phyloP scores from a whole-genome alignment of 1,139 yeast genomes.

The Scheffersomyces cryptocercus region DNA sequence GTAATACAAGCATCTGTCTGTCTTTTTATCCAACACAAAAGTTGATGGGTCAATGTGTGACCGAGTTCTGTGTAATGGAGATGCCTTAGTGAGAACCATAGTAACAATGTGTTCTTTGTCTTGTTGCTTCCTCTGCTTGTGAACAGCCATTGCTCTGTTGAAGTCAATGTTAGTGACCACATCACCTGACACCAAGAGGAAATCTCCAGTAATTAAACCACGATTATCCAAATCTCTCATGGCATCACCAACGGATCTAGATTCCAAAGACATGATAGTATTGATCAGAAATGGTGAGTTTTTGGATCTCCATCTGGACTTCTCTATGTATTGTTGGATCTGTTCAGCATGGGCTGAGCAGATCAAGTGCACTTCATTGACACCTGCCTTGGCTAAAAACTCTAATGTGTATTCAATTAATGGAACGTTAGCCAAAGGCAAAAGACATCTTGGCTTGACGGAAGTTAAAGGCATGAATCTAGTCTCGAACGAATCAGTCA shows the following conservation, averaged over 20 bases:
- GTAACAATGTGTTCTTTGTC: slow-evolving; percentile 93
- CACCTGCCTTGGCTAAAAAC: slow-evolving; percentile 88
- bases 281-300: slow-evolving; percentile 79
- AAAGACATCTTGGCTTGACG: slow-evolving; percentile 80
- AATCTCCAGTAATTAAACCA: slow-evolving; percentile 87
- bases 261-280: slow-evolving; percentile 82
- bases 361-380: slow-evolving; percentile 84
- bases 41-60: slow-evolving; percentile 80
- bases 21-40: slow-evolving; percentile 73
- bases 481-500: slow-evolving; percentile 90
- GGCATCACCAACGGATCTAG: slow-evolving; percentile 93
- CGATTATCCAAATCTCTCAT: slow-evolving; percentile 93
- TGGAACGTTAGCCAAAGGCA: slow-evolving; percentile 92
- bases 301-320: slow-evolving; percentile 76
- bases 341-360: slow-evolving; percentile 91
- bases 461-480: slow-evolving; percentile 91
- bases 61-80: slow-evolving; percentile 83
- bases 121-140: slow-evolving; percentile 62
- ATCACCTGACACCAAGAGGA: slow-evolving; percentile 87
- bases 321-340: slow-evolving; percentile 76
- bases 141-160: slow-evolving; percentile 68
- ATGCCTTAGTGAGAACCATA: slow-evolving; percentile 86
- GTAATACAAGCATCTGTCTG: slow-evolving; percentile 79
- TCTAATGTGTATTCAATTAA: slow-evolving; percentile 92
- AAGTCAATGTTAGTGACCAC: slow-evolving; percentile 90